Conservation (phyloP, 768 basidiomycete species). For the Rickenella mellea region DNA sequence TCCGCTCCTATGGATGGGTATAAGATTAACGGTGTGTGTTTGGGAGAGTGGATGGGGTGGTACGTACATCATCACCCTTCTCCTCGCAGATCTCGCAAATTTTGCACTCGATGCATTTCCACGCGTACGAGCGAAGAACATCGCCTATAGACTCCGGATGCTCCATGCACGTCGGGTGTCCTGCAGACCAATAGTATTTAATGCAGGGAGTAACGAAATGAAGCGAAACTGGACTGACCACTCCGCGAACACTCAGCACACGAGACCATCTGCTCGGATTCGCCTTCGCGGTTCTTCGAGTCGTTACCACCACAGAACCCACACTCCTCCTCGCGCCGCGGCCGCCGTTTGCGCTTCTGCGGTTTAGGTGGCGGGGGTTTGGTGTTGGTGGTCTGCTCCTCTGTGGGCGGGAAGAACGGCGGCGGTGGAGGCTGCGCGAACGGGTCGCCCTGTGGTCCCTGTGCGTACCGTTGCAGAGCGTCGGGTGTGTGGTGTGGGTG, state of each 20-base stretch:
- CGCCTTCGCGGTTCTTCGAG: conserved; percentile 41
- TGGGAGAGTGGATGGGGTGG: conserved; percentile 6
- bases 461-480: conserved; percentile 45
- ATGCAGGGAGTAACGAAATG: not conserved
- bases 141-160: conserved; percentile 43
- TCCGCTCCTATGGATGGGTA: conserved; percentile 43
- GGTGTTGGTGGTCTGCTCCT: conserved; percentile 22
- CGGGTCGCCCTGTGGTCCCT: conserved; percentile 76
- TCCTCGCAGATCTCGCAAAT: conserved; percentile 77
- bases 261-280: conserved; percentile 62
- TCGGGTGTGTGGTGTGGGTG: conserved; percentile 11
- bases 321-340: conserved; percentile 55
- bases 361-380: conserved; percentile 29
- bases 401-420: conserved; percentile 38
- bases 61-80: conserved; percentile 86
- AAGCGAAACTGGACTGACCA: conserved; percentile 37
- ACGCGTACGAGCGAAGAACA: conserved; percentile 61
- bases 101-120: conserved; percentile 91
- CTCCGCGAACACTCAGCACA: conserved; percentile 80
- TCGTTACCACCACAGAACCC: conserved; percentile 71
- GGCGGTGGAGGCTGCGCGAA: conserved; percentile 59
- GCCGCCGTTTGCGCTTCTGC: conserved; percentile 35
- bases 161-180: conserved; percentile 82
- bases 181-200: conserved; percentile 26
- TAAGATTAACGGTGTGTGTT: conserved; percentile 9